phyloP scores from a whole-genome alignment of 176 grass and related monocot species.

The Hordeum marinum region DNA sequence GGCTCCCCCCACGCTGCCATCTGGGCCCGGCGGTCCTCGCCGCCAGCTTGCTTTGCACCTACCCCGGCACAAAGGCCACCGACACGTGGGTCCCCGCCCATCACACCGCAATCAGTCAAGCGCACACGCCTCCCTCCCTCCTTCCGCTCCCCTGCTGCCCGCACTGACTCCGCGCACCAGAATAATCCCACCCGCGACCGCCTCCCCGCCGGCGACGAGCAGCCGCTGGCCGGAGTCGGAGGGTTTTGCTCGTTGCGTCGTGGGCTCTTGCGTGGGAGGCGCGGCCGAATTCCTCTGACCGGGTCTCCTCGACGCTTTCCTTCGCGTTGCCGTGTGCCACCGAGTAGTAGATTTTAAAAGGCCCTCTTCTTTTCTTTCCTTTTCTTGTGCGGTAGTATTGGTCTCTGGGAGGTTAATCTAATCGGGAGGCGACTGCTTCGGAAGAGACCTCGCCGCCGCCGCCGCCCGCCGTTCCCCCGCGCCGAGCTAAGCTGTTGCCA shows the following conservation, averaged over 20 bases:
- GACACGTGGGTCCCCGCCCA: slow-evolving; percentile 34
- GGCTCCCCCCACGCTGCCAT: not conserved
- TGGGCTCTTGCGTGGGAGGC: not conserved
- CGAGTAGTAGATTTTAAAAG: slow-evolving; percentile 25
- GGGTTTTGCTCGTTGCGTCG: not conserved
- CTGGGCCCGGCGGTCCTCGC: not conserved
- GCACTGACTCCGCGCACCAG: slow-evolving; percentile 16
- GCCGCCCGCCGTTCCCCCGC: slow-evolving; percentile 2
- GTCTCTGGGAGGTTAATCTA: slow-evolving; percentile 1
- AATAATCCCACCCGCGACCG: not conserved
- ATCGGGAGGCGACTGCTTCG: slow-evolving; percentile 15
- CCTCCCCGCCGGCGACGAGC: slow-evolving; percentile 28
- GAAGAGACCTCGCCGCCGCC: not conserved
- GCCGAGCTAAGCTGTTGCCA: not conserved
- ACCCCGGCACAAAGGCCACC: slow-evolving; percentile 30
- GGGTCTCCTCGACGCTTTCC: slow-evolving; percentile 12
- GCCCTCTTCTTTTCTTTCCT: not conserved
- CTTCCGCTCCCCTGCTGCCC: not conserved
- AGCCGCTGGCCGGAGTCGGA: not conserved
- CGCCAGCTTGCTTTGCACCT: slow-evolving; percentile 32
- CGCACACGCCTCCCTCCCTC: not conserved
- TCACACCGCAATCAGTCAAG: slow-evolving; percentile 38
- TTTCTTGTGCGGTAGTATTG: slow-evolving; percentile 15
- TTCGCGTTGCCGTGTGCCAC: slow-evolving; percentile 5
- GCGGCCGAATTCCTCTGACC: slow-evolving; percentile 31